Base-by-base conservation (phyloP, 192 early-diverging fungal genomes). In the Cetraspora pellucida region DNA sequence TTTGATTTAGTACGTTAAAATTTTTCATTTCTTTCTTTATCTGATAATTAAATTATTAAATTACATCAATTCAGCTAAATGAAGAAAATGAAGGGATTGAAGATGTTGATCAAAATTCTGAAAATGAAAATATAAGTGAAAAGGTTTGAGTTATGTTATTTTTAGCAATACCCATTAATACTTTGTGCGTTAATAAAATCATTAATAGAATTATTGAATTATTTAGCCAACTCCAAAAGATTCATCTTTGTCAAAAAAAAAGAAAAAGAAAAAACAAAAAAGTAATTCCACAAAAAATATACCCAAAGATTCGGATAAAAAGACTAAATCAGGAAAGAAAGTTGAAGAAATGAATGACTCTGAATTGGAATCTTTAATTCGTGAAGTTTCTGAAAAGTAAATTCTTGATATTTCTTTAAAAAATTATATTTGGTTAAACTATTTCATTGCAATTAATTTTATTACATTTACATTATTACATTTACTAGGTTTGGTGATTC, bases 341-440 rank as follows among this genome's bases (percentile, higher is more conserved):
- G 63, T 82, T 4, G 81, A 86, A 27, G 89, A 89, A 10, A 86
- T 90, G 75, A 87, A 80, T 44, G 69, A 86, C 68, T 85, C 88
- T 58, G 92, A 94, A 69, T 84, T 94, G 52, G 92, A 94, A 65
- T 79, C 77, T 52, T 83, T 87, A 13, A 77, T 93, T 30, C 81
- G 83, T 72, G 87, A 92, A 68, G 79, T 93, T 60, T 87, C 87
- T 64, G 79, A 82, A 49, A 87, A 89, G 86, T 87, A 85, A 77
- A 86, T 77, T 25, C 49, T 44, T n/a, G 7, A n/a, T 61, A 44
- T 11, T 67, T 50, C 45, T n/a, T 74, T 65, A 1, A 0, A 43
- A 37, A 13, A 17, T 27, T n/a, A 28, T n/a, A n/a, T n/a, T n/a
- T n/a, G n/a, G n/a, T n/a, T n/a, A n/a, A n/a, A n/a, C n/a, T n/a